Evolutionary conservation across 257 asterid genomes (phyloP).

Genomic region (Solanum chiquidenum): DNA sequence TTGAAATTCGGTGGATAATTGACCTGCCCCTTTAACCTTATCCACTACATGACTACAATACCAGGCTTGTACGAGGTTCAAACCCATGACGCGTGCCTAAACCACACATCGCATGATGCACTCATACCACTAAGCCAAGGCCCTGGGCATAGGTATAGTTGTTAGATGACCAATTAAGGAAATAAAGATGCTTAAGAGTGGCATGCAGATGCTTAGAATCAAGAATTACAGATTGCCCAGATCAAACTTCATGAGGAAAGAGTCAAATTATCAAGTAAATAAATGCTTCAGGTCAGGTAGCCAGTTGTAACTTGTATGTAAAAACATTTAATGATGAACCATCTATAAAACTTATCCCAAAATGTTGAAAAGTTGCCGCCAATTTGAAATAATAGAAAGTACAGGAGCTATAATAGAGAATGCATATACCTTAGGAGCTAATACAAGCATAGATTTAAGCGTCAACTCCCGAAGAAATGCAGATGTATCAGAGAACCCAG

Average conservation of each 20-base stretch:
- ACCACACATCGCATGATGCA: background rate
- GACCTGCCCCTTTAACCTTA: background rate
- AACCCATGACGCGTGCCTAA: background rate
- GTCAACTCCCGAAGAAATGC: constrained; percentile 92
- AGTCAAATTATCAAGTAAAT: background rate
- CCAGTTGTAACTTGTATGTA: background rate
- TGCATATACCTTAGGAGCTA: constrained; percentile 83
- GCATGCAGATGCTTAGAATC: background rate
- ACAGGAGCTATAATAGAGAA: background rate
- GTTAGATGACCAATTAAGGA: background rate
- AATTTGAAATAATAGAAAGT: background rate
- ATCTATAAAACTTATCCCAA: background rate
- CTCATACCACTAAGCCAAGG: background rate
- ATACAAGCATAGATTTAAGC: constrained; percentile 88
- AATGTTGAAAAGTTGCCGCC: background rate
- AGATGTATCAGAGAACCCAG: constrained; percentile 92
- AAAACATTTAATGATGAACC: background rate
- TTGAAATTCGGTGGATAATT: background rate
- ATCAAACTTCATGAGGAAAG: background rate
- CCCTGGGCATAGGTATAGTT: background rate
- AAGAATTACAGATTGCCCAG: background rate
- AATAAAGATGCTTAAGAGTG: background rate
- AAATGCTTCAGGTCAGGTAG: background rate
- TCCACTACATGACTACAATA: background rate
- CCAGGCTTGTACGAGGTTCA: background rate